phyloP scores from a whole-genome alignment of 1,284 basidiomycete genomes.

The Xerocomus alliaceus region DNA sequence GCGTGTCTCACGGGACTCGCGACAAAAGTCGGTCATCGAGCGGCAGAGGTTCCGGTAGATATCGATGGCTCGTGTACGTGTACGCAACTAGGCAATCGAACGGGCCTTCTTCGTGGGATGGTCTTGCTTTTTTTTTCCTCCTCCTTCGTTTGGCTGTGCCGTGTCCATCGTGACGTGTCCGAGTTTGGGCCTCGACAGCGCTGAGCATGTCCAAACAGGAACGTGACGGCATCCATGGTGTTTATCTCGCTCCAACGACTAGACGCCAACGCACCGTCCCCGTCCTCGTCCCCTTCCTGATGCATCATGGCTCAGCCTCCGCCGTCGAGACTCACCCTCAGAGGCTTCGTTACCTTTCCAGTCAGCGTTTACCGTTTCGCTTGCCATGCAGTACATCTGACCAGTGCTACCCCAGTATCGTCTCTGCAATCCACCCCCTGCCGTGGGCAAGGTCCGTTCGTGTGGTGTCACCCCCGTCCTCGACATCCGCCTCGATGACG shows the following conservation, averaged over 20 bases:
- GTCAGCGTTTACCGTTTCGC: conserved; percentile 17
- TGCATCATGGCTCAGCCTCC: conserved; percentile 52
- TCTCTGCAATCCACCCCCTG: conserved; percentile 71
- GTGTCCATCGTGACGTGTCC: conserved; percentile 19
- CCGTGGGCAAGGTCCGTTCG: conserved; percentile 68
- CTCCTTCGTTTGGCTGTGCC: conserved; percentile 9
- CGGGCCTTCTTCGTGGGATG: too few species aligned
- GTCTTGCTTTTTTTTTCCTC: neutral
- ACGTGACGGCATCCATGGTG: conserved; percentile 23
- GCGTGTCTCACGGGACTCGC: conserved; percentile 63
- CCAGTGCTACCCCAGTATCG: conserved; percentile 50
- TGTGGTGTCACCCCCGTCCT: conserved; percentile 65
- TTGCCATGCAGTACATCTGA: neutral
- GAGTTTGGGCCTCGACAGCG: conserved; percentile 27
- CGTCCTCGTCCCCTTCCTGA: neutral
- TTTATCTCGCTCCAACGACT: conserved; percentile 17
- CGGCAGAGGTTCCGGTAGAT: conserved; percentile 68
- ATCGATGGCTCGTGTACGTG: too few species aligned
- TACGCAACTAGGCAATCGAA: too few species aligned
- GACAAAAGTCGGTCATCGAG: conserved; percentile 78
- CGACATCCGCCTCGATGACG: conserved; percentile 69
- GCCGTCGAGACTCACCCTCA: conserved; percentile 52
- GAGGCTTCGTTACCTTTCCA: conserved; percentile 58
- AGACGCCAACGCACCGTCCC: fast-evolving
- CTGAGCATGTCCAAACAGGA: conserved; percentile 7